A percentile compares a stretch with the other conserved stretches of the same genome.
These are phyloP conservation scores for Mychonastes homosphaera DNA, from an alignment of 139 green algal genomes.

Conservation along the genomic window DNA sequence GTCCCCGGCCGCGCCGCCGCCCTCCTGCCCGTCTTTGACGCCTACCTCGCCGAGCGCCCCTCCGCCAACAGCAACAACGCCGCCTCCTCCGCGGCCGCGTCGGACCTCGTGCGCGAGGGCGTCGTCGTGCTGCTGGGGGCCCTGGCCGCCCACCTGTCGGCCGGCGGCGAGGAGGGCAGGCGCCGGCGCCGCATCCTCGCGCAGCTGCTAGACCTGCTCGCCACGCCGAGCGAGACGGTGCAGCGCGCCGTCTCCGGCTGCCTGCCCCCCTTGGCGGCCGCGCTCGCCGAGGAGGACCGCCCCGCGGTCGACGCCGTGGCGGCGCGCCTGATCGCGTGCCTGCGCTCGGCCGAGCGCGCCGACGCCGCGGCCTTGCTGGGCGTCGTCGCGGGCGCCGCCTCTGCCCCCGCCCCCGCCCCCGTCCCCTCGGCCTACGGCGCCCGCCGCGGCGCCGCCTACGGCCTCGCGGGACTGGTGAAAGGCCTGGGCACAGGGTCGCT, in stretches of 20 bases:
- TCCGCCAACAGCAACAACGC: not conserved
- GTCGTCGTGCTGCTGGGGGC: slow-evolving; percentile 88
- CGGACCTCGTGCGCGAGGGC: slow-evolving; percentile 80
- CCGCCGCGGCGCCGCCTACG: slow-evolving; percentile 77
- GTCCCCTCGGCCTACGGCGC: slow-evolving; percentile 22
- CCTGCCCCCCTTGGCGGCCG: slow-evolving; percentile 75
- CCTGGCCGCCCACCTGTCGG: slow-evolving; percentile 69
- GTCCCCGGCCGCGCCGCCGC: slow-evolving; percentile 27
- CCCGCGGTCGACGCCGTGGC: too few relatives aligned
- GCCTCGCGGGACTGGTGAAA: slow-evolving; percentile 83
- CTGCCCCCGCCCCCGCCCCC: not conserved
- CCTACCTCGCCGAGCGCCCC: slow-evolving; percentile 49
- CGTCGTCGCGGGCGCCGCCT: not conserved
- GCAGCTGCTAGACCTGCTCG: slow-evolving; percentile 62
- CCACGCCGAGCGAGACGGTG: slow-evolving; percentile 80
- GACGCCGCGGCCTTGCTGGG: slow-evolving; percentile 14
- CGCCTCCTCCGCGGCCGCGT: slow-evolving; percentile 27
- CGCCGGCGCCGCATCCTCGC: slow-evolving; percentile 29
- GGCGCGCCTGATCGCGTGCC: too few relatives aligned
- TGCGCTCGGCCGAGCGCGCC: too few relatives aligned
- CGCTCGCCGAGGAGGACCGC: slow-evolving; percentile 7
- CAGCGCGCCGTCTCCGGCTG: slow-evolving; percentile 77
- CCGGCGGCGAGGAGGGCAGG: slow-evolving; percentile 49
- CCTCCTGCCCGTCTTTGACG: slow-evolving; percentile 85
- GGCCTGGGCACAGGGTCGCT: slow-evolving; percentile 79